These are phyloP conservation scores for Thalassiosira mediterranea DNA, from an alignment of 352 stramenopile species.

Conservation along the genomic window DNA sequence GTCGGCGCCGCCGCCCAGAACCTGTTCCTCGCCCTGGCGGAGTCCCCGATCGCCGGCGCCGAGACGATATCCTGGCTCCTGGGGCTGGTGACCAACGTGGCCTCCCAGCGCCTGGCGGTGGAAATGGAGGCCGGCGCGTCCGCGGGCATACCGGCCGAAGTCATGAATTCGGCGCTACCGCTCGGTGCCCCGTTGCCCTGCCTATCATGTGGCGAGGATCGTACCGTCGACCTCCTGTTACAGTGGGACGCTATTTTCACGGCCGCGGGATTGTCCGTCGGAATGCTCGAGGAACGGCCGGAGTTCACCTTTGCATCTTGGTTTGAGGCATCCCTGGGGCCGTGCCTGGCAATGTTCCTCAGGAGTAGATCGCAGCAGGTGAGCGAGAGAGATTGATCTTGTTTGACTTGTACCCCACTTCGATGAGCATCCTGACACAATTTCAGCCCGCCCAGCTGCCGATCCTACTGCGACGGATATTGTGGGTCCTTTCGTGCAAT, in stretches of 20 bases:
- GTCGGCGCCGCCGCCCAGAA: constrained; percentile 43
- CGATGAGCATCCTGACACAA: too few relatives aligned
- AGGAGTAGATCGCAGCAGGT: constrained; percentile 13
- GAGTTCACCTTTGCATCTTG: constrained; percentile 38
- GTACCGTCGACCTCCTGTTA: constrained; percentile 13
- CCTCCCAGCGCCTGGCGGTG: constrained; percentile 29
- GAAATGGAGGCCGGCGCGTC: constrained; percentile 25
- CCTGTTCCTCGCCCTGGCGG: constrained; percentile 48
- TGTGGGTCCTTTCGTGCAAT: constrained; percentile 52
- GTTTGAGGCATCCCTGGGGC: constrained; percentile 36
- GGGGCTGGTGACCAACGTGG: constrained; percentile 31
- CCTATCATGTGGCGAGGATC: not conserved
- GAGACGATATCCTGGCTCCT: constrained; percentile 32
- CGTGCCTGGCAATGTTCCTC: constrained; percentile 25
- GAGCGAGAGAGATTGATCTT: not conserved
- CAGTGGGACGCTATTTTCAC: constrained; percentile 55
- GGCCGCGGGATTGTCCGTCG: constrained; percentile 31
- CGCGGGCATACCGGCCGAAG: constrained; percentile 4
- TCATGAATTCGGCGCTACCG: constrained; percentile 21
- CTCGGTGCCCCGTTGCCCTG: constrained; percentile 6
- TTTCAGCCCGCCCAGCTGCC: constrained; percentile 15
- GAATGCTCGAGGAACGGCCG: constrained; percentile 32
- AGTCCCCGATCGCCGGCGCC: constrained; percentile 15
- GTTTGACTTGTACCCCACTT: not conserved
- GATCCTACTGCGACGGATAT: constrained; percentile 41